Base-by-base conservation (phyloP, 2,329 filamentous ascomycete genomes). In the Conoideocrella luteorostrata region DNA sequence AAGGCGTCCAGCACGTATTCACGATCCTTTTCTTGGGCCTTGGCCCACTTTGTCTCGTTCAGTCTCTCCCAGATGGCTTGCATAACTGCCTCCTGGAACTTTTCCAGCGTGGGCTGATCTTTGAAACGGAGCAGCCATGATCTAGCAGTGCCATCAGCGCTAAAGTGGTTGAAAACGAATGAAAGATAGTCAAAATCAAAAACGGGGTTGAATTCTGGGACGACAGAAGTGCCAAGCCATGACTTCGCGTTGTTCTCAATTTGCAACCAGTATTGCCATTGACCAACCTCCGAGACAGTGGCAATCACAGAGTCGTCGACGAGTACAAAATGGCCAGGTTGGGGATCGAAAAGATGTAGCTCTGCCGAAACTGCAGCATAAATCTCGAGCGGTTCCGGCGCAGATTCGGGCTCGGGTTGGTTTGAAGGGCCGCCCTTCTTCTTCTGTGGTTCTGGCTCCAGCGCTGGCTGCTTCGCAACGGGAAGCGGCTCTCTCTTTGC, bases 121-220 rank as follows among this genome's bases (percentile, higher is more conserved):
- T 85, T 88, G 70, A 98, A 98, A 12, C 90, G 83, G 28, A 98
- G 71, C 12, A 98, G 77, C 91, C 93, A 98, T 1, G 93, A 98
- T 63, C 90, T 94, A 4, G 93, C 91, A 2, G 86, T 86, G 2
- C 90, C 88, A 63, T 96, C 88, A 28, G 83, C 77, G 12, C 85
- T 78, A 62, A 95, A 97, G 61, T 96, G 89, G 58, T 98, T 98
- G 76, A 98, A 98, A 58, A 98, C 96, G 62, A 97, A 97, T 0
- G 91, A 97, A n/a, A 95, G 74, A 56, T 91, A 97, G 63, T 98
- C 93, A 53, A 96, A 97, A 67, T 97, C 97, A 72, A 97, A 98
- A 17, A 98, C 90, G 0, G 93, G 93, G 56, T 97, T 97, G 64
- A 97, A 88, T 54, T 98, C 93, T 6, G 88, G 84, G 23, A 89